Conservation (phyloP, 768 basidiomycete species). For the Mycena vitilis region DNA sequence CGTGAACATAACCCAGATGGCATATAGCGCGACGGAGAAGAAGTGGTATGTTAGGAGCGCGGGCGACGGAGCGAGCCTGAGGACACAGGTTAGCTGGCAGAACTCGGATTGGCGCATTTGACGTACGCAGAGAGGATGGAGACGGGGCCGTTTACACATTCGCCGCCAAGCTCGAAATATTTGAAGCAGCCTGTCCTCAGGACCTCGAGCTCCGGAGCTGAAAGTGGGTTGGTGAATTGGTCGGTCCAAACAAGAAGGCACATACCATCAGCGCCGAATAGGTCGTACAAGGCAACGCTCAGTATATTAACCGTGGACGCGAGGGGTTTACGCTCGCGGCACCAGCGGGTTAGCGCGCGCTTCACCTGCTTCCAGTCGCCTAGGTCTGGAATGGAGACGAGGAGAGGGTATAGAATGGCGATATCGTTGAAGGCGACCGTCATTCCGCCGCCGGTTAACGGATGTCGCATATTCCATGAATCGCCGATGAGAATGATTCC, state of each 20-base stretch:
- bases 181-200: conserved; percentile 93
- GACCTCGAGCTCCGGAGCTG: conserved; percentile 71
- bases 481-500: conserved; percentile 92
- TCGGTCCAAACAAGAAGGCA: conserved; percentile 27
- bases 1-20: conserved; percentile 91
- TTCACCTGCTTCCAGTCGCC: conserved; percentile 65
- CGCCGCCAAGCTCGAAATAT: conserved; percentile 95
- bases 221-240: conserved; percentile 6
- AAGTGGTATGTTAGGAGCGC: conserved; percentile 89
- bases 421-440: conserved; percentile 93
- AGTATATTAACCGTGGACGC: conserved; percentile 92
- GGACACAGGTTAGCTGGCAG: neutral
- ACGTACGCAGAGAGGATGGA: conserved; percentile 88
- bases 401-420: conserved; percentile 73
- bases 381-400: conserved; percentile 58
- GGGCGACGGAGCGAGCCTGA: conserved; percentile 85
- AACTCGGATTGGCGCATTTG: neutral
- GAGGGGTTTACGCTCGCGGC: conserved; percentile 87
- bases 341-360: conserved; percentile 74
- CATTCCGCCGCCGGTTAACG: conserved; percentile 98
- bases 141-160: conserved; percentile 89
- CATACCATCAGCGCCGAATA: conserved; percentile 94
- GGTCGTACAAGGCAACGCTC: conserved; percentile 91
- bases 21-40: conserved; percentile 95
- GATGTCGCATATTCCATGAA: conserved; percentile 99